Conservation (phyloP, 2,329 filamentous ascomycete species). For the Periconia sp. region DNA sequence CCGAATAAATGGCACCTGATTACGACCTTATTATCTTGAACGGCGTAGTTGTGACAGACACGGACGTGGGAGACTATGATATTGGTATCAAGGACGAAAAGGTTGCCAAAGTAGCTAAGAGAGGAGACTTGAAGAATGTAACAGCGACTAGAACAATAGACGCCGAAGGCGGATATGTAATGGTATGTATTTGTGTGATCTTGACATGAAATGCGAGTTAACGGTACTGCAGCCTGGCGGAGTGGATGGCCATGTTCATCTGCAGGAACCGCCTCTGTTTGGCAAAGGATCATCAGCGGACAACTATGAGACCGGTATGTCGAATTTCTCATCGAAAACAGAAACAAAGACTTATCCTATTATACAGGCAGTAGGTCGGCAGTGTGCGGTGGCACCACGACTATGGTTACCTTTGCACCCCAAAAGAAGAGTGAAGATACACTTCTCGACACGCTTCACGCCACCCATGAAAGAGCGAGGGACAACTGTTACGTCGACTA, state of each 20-base stretch:
- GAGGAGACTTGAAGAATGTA: constrained; percentile 32
- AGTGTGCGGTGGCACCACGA: constrained; percentile 53
- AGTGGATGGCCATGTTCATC: constrained; percentile 52
- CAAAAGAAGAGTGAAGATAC: constrained; percentile 50
- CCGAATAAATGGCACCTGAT: constrained; percentile 12
- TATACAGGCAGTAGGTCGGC: constrained; percentile 47
- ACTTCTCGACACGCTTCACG: constrained; percentile 47
- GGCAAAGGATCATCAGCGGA: constrained; percentile 45
- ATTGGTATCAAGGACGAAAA: constrained; percentile 49
- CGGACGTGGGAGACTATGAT: constrained; percentile 43
- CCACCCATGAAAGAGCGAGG: constrained; percentile 46
- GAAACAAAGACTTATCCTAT: background rate
- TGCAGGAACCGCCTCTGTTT: constrained; percentile 50
- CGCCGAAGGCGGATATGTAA: constrained; percentile 51
- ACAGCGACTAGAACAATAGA: constrained; percentile 41
- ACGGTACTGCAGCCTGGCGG: constrained; percentile 34
- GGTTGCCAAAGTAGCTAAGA: constrained; percentile 38
- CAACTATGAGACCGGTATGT: constrained; percentile 41
- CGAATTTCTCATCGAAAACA: background rate
- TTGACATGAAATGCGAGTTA: background rate
- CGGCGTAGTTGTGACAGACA: constrained; percentile 46
- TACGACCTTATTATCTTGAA: constrained; percentile 48
- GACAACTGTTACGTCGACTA: constrained; percentile 54
- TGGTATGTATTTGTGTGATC: constrained; percentile 17
- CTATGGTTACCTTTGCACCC: constrained; percentile 52